These are phyloP conservation scores for Penicillium dipodomyicola DNA, from an alignment of 495 filamentous ascomycete genomes.

Conservation along the genomic window DNA sequence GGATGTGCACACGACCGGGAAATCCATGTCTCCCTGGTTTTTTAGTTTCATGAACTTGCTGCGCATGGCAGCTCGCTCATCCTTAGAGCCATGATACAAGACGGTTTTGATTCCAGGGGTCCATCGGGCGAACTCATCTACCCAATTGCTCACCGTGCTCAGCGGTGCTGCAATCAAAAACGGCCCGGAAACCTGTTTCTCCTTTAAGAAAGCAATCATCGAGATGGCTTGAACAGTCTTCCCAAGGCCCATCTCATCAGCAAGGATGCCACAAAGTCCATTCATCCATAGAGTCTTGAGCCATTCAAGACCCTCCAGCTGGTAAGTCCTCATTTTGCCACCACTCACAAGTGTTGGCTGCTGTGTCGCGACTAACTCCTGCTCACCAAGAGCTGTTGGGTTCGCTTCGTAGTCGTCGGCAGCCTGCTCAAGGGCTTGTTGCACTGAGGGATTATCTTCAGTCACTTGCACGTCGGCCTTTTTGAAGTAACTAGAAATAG, in stretches of 20 bases:
- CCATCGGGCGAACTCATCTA: slow-evolving; percentile 91
- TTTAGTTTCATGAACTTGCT: slow-evolving; percentile 57
- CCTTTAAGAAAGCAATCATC: slow-evolving; percentile 82
- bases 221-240: slow-evolving; percentile 96
- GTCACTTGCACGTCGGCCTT: slow-evolving; percentile 55
- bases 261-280: slow-evolving; percentile 90
- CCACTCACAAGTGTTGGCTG: slow-evolving; percentile 84
- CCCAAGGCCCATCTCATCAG: slow-evolving; percentile 96
- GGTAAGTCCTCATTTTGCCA: slow-evolving; percentile 90
- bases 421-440: slow-evolving; percentile 54
- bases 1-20: slow-evolving; percentile 88
- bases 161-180: slow-evolving; percentile 88
- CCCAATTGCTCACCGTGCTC: slow-evolving; percentile 92
- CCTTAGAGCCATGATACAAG: slow-evolving; percentile 82
- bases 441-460: slow-evolving; percentile 49
- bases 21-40: slow-evolving; percentile 61
- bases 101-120: slow-evolving; percentile 81
- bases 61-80: slow-evolving; percentile 70
- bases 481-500: slow-evolving; percentile 57
- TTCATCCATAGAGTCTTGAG: slow-evolving; percentile 84
- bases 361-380: slow-evolving; percentile 73
- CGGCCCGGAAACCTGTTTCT: slow-evolving; percentile 81
- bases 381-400: slow-evolving; percentile 64
- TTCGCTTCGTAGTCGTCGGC: slow-evolving; percentile 56
- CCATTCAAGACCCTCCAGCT: slow-evolving; percentile 93